These are phyloP conservation scores for Aspergillus cavernicola DNA, from an alignment of 495 filamentous ascomycete species.

Conservation along the genomic window DNA sequence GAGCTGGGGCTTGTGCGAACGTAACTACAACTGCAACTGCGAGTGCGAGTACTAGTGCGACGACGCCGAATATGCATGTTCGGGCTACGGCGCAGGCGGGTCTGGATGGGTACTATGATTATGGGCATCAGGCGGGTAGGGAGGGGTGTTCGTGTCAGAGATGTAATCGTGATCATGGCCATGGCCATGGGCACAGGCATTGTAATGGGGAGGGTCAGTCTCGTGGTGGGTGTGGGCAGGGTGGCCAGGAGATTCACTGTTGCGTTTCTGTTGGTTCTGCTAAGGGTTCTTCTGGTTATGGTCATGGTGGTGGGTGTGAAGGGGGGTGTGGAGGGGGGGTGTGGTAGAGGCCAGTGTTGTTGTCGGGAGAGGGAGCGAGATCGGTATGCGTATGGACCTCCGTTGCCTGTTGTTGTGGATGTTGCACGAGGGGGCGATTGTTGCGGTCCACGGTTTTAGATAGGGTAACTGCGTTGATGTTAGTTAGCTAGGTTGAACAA, in stretches of 20 bases:
- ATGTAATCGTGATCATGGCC: no score
- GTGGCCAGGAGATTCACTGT: constrained; percentile 4
- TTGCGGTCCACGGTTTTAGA: not conserved
- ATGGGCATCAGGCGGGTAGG: not conserved
- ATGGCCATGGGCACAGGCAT: no score
- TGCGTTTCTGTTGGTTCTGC: constrained; percentile 9
- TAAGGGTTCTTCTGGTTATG: not conserved
- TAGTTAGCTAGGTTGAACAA: no score
- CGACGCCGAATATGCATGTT: not conserved
- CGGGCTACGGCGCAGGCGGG: not conserved
- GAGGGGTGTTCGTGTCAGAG: not conserved
- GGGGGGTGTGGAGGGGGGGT: not conserved
- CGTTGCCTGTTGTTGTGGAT: constrained; percentile 12
- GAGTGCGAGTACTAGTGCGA: not conserved
- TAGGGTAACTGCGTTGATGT: no score
- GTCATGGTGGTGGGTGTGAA: not conserved
- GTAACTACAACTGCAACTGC: not conserved
- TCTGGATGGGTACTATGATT: not conserved
- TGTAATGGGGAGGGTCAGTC: not conserved
- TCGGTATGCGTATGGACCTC: constrained; percentile 14
- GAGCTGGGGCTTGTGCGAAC: no score
- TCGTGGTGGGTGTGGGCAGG: not conserved
- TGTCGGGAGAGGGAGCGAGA: not conserved
- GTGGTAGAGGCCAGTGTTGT: not conserved
- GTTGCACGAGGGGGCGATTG: not conserved